These are phyloP conservation scores for Capsaspora owczarzaki DNA, from an alignment of 78 protist genomes.

Conservation along the genomic window DNA sequence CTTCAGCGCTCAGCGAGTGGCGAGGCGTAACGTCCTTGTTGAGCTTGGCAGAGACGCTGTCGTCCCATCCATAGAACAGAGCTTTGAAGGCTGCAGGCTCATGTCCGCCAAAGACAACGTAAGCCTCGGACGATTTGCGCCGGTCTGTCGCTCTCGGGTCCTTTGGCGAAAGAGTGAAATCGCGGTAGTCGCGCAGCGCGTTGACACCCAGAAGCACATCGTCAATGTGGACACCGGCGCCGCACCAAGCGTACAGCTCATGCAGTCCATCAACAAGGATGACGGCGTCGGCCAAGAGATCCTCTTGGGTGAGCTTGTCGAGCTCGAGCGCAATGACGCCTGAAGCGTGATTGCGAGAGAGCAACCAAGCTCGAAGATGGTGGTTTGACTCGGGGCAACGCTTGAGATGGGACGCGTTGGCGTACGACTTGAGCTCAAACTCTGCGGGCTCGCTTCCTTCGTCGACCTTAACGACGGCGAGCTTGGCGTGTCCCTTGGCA, in stretches of 20 bases:
- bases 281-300: background rate
- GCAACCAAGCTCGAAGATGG: background rate
- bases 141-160: background rate
- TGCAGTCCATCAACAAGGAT: background rate
- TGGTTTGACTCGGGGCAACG: background rate
- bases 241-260: background rate
- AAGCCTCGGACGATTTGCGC: background rate
- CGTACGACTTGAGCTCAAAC: background rate
- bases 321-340: background rate
- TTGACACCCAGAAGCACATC: background rate
- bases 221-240: background rate
- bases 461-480: background rate
- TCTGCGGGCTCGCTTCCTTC: background rate
- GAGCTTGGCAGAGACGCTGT: background rate
- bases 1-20: background rate
- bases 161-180: no score
- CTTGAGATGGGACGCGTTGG: background rate
- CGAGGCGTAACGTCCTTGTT: background rate
- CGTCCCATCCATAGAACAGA: background rate
- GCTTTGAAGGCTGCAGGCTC: background rate
- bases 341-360: background rate
- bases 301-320: background rate
- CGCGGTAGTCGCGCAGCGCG: background rate
- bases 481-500: background rate
- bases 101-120: background rate